Conservation (phyloP, 805 yeast genomes). For the Saturnispora ahearnii region DNA sequence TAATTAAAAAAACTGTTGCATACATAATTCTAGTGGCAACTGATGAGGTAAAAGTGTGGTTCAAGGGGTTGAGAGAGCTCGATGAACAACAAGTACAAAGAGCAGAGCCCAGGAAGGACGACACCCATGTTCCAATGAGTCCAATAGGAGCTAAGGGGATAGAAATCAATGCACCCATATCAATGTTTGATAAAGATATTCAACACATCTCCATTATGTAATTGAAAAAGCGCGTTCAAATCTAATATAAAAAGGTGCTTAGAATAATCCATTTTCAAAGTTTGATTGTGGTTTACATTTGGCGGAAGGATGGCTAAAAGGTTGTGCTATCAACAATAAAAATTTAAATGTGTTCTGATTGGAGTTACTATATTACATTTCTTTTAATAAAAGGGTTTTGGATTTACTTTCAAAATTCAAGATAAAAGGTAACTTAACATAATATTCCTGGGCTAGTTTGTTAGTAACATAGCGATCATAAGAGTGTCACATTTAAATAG, state of each 20-base stretch:
- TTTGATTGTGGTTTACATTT: too few species aligned
- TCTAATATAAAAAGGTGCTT: background rate
- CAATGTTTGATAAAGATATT: background rate
- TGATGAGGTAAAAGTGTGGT: constrained; percentile 50
- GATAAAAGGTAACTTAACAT: too few species aligned
- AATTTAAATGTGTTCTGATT: too few species aligned
- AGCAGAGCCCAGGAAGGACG: constrained; percentile 78
- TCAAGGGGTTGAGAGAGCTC: constrained; percentile 27
- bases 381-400: too few species aligned
- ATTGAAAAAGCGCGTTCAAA: background rate
- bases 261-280: too few species aligned
- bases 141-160: constrained; percentile 55
- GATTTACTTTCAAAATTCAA: too few species aligned
- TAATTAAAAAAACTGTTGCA: constrained; percentile 67
- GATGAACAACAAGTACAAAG: constrained; percentile 53
- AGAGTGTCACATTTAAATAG: too few species aligned
- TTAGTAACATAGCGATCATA: too few species aligned
- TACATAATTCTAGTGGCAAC: constrained; percentile 80
- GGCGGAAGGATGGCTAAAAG: too few species aligned
- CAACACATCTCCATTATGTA: background rate
- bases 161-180: constrained; percentile 64
- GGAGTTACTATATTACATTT: too few species aligned
- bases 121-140: constrained; percentile 49
- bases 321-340: too few species aligned
- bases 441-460: too few species aligned